Percentiles rank a stretch among this genome's conserved stretches.
phyloP scores from a whole-genome alignment of 176 grass and related monocot genomes.

The Paspalum vaginatum region DNA sequence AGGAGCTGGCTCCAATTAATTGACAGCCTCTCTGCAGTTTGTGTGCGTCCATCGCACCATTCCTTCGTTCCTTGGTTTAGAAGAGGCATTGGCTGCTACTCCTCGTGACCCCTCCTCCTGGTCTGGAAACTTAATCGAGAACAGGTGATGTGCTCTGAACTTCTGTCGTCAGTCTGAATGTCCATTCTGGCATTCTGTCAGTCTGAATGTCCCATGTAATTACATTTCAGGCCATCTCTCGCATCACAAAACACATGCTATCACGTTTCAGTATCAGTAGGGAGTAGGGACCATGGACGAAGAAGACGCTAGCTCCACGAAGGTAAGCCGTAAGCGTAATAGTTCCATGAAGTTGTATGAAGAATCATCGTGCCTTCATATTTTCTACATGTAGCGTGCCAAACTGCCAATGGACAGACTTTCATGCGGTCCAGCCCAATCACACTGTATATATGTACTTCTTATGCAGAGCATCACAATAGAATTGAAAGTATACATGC shows the following conservation, averaged over 20 bases:
- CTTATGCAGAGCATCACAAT: conserved; percentile 25
- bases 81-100: too few species aligned
- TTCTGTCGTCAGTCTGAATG: background rate
- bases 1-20: background rate
- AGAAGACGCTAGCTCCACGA: background rate
- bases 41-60: background rate
- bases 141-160: background rate
- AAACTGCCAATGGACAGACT: too few species aligned
- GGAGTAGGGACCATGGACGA: conserved; percentile 29
- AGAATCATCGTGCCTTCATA: background rate
- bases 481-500: conserved; percentile 50
- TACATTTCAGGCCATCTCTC: conserved; percentile 9
- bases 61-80: background rate
- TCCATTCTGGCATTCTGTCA: background rate
- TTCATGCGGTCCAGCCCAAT: background rate
- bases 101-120: background rate
- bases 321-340: background rate
- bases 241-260: background rate
- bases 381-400: background rate
- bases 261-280: background rate
- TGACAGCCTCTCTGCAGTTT: background rate
- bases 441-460: background rate
- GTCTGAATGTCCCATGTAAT: background rate
- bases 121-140: background rate
- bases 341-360: background rate